These are phyloP conservation scores for Alternaria triticina DNA, from an alignment of 2,329 filamentous ascomycete species.

Conservation along the genomic window DNA sequence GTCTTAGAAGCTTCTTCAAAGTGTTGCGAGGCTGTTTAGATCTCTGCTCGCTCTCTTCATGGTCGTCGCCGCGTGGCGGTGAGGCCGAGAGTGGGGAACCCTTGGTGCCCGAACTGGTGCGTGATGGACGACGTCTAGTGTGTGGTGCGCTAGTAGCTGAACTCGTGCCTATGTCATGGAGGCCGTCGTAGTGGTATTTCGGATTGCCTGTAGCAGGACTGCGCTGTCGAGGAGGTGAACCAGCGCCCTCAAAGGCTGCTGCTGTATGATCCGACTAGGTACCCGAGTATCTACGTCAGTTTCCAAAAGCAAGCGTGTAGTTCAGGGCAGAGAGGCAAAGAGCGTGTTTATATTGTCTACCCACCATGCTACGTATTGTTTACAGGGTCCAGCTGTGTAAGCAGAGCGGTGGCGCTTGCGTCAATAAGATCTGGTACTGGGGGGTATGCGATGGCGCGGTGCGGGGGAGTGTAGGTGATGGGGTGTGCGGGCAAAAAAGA, in stretches of 20 bases:
- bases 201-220: constrained; percentile 21
- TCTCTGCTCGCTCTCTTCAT: constrained; percentile 31
- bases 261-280: constrained; percentile 40
- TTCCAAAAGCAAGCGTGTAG: constrained; percentile 16
- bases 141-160: constrained; percentile 17
- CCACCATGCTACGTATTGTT: constrained; percentile 46
- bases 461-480: constrained; percentile 22
- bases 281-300: constrained; percentile 29
- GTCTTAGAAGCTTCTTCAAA: constrained; percentile 29
- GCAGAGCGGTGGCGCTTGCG: constrained; percentile 33
- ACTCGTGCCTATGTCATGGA: constrained; percentile 13
- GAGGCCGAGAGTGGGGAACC: constrained; percentile 22
- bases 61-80: constrained; percentile 27
- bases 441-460: constrained; percentile 21
- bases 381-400: constrained; percentile 30
- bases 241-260: constrained; percentile 29
- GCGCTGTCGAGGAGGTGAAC: constrained; percentile 25
- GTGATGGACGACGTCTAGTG: constrained; percentile 35
- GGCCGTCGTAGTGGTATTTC: constrained; percentile 21
- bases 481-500: constrained; percentile 21
- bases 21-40: constrained; percentile 25
- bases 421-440: constrained; percentile 46
- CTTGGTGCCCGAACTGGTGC: constrained; percentile 28
- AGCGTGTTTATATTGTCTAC: constrained; percentile 37
- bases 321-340: constrained; percentile 9